phyloP scores from a whole-genome alignment of 305 asterid genomes.

The Coffea humblotiana region DNA sequence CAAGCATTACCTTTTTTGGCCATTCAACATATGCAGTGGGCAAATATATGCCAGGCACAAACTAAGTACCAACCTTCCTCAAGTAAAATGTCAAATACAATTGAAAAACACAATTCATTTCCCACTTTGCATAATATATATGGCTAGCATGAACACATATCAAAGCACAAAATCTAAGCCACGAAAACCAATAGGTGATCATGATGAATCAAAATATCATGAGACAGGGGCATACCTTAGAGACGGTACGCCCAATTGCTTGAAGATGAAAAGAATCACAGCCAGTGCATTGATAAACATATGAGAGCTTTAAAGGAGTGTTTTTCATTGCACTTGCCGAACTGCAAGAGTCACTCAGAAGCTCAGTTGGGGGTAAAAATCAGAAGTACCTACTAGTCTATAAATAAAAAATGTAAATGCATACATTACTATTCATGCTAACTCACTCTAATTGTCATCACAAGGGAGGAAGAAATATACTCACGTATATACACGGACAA shows the following conservation, averaged over 20 bases:
- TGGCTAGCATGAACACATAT: not conserved
- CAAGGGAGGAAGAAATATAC: conserved; percentile 36
- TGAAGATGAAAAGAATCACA: conserved; percentile 98
- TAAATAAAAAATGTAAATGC: not conserved
- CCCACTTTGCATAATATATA: not conserved
- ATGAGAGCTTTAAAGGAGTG: conserved; percentile 94
- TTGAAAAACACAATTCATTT: not conserved
- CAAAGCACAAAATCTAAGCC: not conserved
- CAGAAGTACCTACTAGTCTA: not conserved
- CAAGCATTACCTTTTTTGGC: not conserved
- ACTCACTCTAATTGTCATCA: not conserved
- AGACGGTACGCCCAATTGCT: conserved; percentile 77
- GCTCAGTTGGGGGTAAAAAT: conserved; percentile 14
- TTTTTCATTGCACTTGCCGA: conserved; percentile 94
- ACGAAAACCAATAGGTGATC: not conserved
- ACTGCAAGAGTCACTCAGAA: conserved; percentile 47
- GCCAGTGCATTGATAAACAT: conserved; percentile 90
- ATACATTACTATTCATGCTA: not conserved
- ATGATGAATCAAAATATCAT: not conserved
- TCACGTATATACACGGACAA: conserved; percentile 89
- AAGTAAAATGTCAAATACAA: not conserved
- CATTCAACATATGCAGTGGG: not conserved
- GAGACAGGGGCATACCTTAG: conserved; percentile 52
- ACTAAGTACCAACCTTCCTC: not conserved
- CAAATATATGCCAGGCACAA: not conserved